phyloP scores from a whole-genome alignment of 805 yeast species.

The Lipomyces mesembrius region DNA sequence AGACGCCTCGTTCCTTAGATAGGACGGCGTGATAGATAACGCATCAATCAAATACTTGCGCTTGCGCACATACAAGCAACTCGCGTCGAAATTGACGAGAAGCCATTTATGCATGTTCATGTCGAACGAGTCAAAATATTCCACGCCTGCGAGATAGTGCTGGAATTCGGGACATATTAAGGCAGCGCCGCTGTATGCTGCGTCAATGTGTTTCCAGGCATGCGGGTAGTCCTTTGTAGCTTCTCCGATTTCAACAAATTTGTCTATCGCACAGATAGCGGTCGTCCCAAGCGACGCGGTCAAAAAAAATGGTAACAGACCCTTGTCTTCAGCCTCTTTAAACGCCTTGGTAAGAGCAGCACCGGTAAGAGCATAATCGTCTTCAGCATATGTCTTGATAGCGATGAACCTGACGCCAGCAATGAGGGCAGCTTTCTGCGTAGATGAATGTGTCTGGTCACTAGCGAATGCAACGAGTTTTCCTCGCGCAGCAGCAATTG shows the following conservation, averaged over 20 bases:
- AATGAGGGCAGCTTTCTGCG: slow-evolving; percentile 40
- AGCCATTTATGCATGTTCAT: slow-evolving; percentile 41
- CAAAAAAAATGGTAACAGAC: slow-evolving; percentile 36
- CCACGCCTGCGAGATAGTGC: slow-evolving; percentile 31
- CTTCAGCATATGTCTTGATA: slow-evolving; percentile 33
- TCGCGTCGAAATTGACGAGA: slow-evolving; percentile 39
- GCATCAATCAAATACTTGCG: slow-evolving; percentile 37
- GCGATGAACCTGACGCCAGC: slow-evolving; percentile 37
- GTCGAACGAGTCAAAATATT: slow-evolving; percentile 39
- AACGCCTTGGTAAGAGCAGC: slow-evolving; percentile 27
- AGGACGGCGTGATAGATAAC: slow-evolving; percentile 37
- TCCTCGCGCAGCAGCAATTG: slow-evolving; percentile 36
- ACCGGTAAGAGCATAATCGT: slow-evolving; percentile 35
- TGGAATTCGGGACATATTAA: slow-evolving; percentile 37
- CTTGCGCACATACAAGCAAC: slow-evolving; percentile 36
- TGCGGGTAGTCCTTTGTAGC: slow-evolving; percentile 23
- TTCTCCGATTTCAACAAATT: slow-evolving; percentile 31
- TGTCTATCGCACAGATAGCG: slow-evolving; percentile 39
- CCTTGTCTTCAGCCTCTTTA: slow-evolving; percentile 26
- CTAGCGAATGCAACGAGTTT: slow-evolving; percentile 38
- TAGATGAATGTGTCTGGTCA: slow-evolving; percentile 39
- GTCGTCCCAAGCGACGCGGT: slow-evolving; percentile 40
- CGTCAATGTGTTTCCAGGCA: slow-evolving; percentile 39
- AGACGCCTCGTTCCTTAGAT: slow-evolving; percentile 35
- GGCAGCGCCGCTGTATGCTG: slow-evolving; percentile 40